Evolutionary conservation across 2,329 filamentous ascomycete genomes (phyloP), one percentile per base, ranked within the genome.

Genomic region (Talaromyces sp.): DNA sequence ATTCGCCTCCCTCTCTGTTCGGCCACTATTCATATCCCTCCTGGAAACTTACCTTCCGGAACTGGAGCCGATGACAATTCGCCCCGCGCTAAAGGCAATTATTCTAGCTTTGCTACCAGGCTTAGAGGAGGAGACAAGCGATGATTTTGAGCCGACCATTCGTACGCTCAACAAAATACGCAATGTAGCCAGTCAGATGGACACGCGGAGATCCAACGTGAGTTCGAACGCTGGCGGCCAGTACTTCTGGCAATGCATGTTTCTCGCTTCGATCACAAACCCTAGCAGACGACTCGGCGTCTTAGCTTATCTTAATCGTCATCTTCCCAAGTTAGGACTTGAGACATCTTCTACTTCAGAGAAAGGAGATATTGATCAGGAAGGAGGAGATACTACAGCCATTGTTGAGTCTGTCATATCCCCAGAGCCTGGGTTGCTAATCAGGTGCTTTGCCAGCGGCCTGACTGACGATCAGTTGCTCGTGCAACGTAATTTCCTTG

Each of bases 161-260:
- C 84, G 82, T 59, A 84, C 96, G 9, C 71, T 97, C 48, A 88
- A 94, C 65, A 85, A 83, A 58, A 85, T 97, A 70, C 91, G 92
- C 67, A 75, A 81, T 59, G 81, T 84, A 8, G 66, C 70, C 19
- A 67, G 65, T 15, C 64, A 50, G 83, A 91, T 65, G 80, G 86
- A 58, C 77, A 85, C 28, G 65, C 69, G 70, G 37, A 65, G 81
- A 60, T 76, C 81, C 13, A 63, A 76, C 74, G 56, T 79, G 79
- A 63, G 83, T 75, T 33, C 73, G 71, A 57, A 80, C 74, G 81
- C 81, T 8, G 85, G 86, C 9, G 89, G 92, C 63, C 89, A 89
- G 63, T 97, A 94, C 72, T 99, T 97, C 72, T 99, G 94, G 94
- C 94, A 99, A 75, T 97, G 91, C 71, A 88, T 99, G 69, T 97